Evolutionary conservation across 176 grass and related monocot species (phyloP), one percentile per base, ranked within the genome.

Genomic region (Puccinellia tenuiflora): DNA sequence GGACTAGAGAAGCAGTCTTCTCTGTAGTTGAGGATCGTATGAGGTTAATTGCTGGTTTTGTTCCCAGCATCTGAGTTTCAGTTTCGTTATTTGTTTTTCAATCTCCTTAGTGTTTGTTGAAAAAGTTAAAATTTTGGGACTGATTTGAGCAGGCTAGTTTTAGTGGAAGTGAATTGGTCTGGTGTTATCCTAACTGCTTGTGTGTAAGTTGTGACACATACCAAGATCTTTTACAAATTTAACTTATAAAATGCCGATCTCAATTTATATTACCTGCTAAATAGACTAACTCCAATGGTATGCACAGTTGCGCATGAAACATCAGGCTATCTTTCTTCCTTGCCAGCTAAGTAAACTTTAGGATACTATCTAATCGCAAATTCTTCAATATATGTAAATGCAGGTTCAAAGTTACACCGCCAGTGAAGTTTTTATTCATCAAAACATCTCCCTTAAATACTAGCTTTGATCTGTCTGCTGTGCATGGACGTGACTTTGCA

Each of bases 321-420:
- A 9, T 86, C 16, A 43, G 4, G 20, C 16, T 55, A 34, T 21
- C 48, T 82, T 89, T 72, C 35, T 62, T 83, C 18, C 38, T 78
- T 90, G 35, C 35, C 53, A 46, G 63, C 54, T 46, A 17, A 77
- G 11, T 78, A 50, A 77, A 60, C 17, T 51, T 33, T 68, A 16
- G 13, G 75, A 40, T 28, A 65, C 67, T 34, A 79, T 76, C 73
- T 76, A 55, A 76, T 55, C 3, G 10, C 10, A 55, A 22, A 37
- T 81, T 81, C 40, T 39, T 75, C 9, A 83, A 55, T 68, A 52
- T 67, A 48, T 82, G 75, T 37, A 51, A 68, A 8, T 80, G 76
- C 74, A 86, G 75, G 80, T 34, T 80, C 30, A 52, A 75, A 75
- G 50, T 60, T 79, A 52, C 77, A 68, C 66, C 39, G 9, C 38